Evolutionary conservation across 176 grass and related monocot genomes (phyloP).

Genomic region (Avena insularis): DNA sequence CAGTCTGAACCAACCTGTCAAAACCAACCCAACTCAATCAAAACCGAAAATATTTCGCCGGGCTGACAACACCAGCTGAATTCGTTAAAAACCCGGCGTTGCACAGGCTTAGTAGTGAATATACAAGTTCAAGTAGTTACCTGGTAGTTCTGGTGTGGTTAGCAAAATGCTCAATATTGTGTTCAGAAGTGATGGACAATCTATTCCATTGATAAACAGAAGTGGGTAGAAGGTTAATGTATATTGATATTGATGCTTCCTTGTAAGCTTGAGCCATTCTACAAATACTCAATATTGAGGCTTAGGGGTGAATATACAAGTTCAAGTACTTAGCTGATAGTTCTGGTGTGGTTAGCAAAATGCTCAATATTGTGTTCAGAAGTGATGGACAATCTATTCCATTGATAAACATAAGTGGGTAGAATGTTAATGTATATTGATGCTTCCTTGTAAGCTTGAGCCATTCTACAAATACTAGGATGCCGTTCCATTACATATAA

Average conservation of each 20-base stretch:
- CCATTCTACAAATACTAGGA: slow-evolving; percentile 2
- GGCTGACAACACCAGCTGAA: too few relatives aligned
- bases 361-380: background rate
- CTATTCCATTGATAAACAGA: slow-evolving; percentile 16
- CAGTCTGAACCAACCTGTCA: too few relatives aligned
- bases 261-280: slow-evolving; percentile 25
- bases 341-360: background rate
- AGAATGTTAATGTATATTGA: background rate
- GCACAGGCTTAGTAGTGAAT: background rate
- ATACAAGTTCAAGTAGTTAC: background rate
- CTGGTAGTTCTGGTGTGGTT: background rate
- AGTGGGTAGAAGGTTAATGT: background rate
- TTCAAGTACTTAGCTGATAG: background rate
- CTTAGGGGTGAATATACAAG: background rate
- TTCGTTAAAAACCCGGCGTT: too few relatives aligned
- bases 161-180: background rate
- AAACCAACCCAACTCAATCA: too few relatives aligned
- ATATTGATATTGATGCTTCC: background rate
- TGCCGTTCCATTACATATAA: background rate
- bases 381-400: background rate
- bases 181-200: background rate
- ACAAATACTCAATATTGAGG: background rate
- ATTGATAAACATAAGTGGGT: background rate
- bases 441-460: slow-evolving; percentile 10
- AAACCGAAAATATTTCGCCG: too few relatives aligned